Conservation (phyloP, 228 moss, liverwort and hornwort species). For the Sphagnum magellanicum region DNA sequence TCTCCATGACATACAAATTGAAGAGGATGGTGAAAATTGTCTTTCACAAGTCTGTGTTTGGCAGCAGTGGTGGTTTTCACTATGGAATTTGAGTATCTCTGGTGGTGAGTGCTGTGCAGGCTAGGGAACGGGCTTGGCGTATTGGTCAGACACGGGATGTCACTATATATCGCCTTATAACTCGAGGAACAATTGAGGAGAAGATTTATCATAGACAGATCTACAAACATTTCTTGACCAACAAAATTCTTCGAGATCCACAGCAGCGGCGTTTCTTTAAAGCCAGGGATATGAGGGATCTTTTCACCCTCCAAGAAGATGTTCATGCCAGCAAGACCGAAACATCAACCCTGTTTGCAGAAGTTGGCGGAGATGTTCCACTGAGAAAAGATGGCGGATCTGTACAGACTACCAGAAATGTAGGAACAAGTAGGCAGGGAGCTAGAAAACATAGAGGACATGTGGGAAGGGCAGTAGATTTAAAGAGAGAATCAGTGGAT, state of each 20-base stretch:
- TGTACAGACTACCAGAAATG: background rate
- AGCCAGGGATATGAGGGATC: slow-evolving; percentile 86
- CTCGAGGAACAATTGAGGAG: slow-evolving; percentile 94
- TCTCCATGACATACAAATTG: background rate
- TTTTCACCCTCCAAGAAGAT: slow-evolving; percentile 86
- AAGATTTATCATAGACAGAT: slow-evolving; percentile 96
- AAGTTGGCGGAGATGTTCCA: slow-evolving; percentile 47
- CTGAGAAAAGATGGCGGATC: slow-evolving; percentile 16
- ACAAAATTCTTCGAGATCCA: slow-evolving; percentile 85
- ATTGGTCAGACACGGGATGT: slow-evolving; percentile 94
- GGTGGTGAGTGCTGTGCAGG: slow-evolving; percentile 42
- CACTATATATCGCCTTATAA: slow-evolving; percentile 74
- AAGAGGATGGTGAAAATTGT: background rate
- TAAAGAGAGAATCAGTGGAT: slow-evolving; percentile 9
- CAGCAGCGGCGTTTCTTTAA: slow-evolving; percentile 93
- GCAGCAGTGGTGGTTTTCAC: background rate
- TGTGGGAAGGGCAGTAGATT: slow-evolving; percentile 10
- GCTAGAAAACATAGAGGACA: slow-evolving; percentile 4
- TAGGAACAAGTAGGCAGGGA: slow-evolving; percentile 13
- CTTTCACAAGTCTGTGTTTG: background rate
- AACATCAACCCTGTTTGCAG: slow-evolving; percentile 80
- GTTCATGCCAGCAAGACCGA: slow-evolving; percentile 41
- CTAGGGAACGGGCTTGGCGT: slow-evolving; percentile 95
- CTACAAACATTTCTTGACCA: slow-evolving; percentile 83
- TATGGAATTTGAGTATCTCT: background rate